phyloP scores from a whole-genome alignment of 495 filamentous ascomycete species.

The Chaetomium cochliodes region DNA sequence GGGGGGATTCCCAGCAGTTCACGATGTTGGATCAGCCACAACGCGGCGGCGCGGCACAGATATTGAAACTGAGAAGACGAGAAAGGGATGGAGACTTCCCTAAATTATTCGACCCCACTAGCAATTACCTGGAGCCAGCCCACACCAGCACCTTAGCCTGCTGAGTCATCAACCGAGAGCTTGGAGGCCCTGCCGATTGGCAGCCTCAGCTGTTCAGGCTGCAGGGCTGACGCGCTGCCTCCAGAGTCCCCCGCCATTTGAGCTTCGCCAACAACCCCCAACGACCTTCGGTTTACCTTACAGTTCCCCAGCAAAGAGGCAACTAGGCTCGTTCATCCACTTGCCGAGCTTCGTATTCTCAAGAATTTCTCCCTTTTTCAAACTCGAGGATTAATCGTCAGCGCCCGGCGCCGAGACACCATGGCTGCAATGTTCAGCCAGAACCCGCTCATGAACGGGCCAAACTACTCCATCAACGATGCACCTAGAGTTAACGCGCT shows the following conservation, averaged over 20 bases:
- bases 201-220: constrained; percentile 39
- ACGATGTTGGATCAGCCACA: constrained; percentile 6
- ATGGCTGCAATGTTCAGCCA: constrained; percentile 60
- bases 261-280: constrained; percentile 14
- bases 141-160: background rate
- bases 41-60: constrained; percentile 3
- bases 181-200: background rate
- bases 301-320: background rate
- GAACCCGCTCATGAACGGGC: constrained; percentile 60
- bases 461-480: constrained; percentile 59
- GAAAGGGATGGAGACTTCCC: background rate
- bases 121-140: background rate
- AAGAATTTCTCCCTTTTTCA: background rate
- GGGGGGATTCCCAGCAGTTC: background rate
- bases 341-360: background rate
- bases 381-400: background rate
- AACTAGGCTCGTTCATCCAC: background rate
- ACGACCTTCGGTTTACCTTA: constrained; percentile 6
- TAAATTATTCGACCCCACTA: constrained; percentile 5
- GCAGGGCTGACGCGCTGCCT: constrained; percentile 47
- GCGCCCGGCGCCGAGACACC: constrained; percentile 8
- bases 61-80: background rate
- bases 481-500: constrained; percentile 44
- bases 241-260: constrained; percentile 24
- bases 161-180: constrained; percentile 33